These are phyloP conservation scores for Gnomoniopsis sp. DNA, from an alignment of 2,329 filamentous ascomycete species.

Conservation along the genomic window DNA sequence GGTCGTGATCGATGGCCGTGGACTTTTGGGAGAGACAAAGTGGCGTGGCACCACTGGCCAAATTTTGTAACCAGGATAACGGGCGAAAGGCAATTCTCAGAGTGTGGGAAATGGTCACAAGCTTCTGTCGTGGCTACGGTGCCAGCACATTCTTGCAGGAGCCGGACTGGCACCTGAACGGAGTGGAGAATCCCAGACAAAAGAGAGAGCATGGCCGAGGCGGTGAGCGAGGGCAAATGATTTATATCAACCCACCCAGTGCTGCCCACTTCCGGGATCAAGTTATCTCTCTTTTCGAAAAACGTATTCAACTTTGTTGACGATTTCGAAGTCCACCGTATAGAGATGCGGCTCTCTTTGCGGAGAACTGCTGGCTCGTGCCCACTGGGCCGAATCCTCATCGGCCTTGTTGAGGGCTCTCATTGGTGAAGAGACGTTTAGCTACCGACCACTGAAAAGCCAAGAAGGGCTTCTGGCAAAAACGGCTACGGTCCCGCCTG, in stretches of 20 bases:
- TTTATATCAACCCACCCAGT: conserved; percentile 15
- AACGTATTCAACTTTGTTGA: background rate
- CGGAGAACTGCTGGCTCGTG: conserved; percentile 19
- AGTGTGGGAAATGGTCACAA: conserved; percentile 3
- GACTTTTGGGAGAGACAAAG: background rate
- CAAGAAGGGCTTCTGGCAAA: background rate
- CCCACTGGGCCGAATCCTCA: background rate
- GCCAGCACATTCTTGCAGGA: conserved; percentile 19
- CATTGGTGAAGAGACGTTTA: conserved; percentile 12
- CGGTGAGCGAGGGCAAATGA: conserved; percentile 13
- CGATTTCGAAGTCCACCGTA: background rate
- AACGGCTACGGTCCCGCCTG: conserved; percentile 6
- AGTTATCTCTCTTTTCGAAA: background rate
- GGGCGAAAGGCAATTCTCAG: background rate
- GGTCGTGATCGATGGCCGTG: too few relatives aligned
- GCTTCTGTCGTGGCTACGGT: conserved; percentile 17
- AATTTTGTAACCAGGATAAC: background rate
- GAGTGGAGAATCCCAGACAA: conserved; percentile 14
- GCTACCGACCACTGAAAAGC: conserved; percentile 15
- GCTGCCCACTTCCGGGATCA: conserved; percentile 7
- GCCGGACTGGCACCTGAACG: background rate
- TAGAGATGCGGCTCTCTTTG: conserved; percentile 15
- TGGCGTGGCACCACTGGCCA: background rate
- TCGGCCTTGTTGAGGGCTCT: conserved; percentile 7
- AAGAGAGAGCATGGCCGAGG: background rate